phyloP scores from a whole-genome alignment of 371 early-diverging fungal species.

The Mortierella sp. region DNA sequence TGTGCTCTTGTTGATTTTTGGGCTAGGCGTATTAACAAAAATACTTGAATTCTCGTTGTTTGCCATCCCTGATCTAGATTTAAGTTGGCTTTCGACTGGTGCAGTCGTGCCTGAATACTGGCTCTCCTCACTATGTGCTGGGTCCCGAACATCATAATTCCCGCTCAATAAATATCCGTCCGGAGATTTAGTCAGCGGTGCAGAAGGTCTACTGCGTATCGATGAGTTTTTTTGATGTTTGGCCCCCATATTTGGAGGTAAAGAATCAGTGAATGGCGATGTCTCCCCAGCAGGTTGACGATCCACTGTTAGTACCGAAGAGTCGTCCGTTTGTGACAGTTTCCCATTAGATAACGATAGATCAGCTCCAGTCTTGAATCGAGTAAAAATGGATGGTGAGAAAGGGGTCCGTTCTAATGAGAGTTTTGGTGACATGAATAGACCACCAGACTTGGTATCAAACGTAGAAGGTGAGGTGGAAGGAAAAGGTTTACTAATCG shows the following conservation, averaged over 20 bases:
- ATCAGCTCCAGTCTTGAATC: conserved; percentile 24
- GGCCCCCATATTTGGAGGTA: background rate
- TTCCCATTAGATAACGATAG: background rate
- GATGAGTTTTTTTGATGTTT: background rate
- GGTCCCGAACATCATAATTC: conserved; percentile 19
- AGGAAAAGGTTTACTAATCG: conserved; percentile 6
- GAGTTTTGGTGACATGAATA: background rate
- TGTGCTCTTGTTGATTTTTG: background rate
- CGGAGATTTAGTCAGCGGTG: conserved; percentile 5
- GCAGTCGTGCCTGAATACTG: background rate
- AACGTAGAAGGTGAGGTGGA: conserved; percentile 16
- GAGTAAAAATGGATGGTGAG: conserved; percentile 39
- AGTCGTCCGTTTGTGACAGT: background rate
- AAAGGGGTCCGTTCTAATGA: conserved; percentile 13
- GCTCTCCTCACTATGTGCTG: background rate
- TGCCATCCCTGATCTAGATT: too few relatives aligned
- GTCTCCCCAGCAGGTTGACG: background rate
- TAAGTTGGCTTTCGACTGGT: background rate
- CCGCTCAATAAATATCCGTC: conserved; percentile 14
- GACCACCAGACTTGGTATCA: background rate
- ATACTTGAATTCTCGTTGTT: background rate
- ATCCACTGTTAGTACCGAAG: background rate
- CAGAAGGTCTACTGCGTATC: background rate
- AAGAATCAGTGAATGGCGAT: background rate
- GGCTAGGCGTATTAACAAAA: background rate